These are phyloP conservation scores for Ganoderma resinaceum DNA, from an alignment of 1,284 basidiomycete genomes.

Conservation along the genomic window DNA sequence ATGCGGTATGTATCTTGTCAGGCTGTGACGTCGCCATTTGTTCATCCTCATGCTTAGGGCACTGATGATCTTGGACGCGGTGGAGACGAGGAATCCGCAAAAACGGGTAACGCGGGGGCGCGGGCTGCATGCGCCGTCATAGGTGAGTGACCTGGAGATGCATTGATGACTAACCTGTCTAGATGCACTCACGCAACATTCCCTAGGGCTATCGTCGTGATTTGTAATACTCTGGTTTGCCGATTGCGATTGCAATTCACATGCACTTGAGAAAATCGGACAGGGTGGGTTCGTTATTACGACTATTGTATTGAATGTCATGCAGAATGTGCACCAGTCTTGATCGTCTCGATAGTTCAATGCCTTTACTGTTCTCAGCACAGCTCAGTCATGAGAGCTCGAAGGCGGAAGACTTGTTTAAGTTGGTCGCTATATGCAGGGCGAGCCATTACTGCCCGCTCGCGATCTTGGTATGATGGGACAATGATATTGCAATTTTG, in stretches of 20 bases:
- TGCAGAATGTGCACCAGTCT: neutral
- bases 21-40: neutral
- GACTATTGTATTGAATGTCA: slow-evolving; percentile 1
- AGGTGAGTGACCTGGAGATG: slow-evolving; percentile 54
- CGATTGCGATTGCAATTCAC: neutral
- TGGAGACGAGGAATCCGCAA: slow-evolving; percentile 69
- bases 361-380: neutral
- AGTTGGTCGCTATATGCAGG: neutral
- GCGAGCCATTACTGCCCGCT: neutral
- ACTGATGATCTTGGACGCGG: slow-evolving; percentile 79
- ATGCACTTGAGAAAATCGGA: neutral
- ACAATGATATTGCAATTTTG: neutral
- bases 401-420: too few species aligned
- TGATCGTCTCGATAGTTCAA: neutral
- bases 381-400: neutral
- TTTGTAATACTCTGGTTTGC: neutral
- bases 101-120: slow-evolving; percentile 78
- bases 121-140: slow-evolving; percentile 81
- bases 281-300: neutral
- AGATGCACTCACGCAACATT: neutral
- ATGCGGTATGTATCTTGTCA: neutral
- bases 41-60: slow-evolving; percentile 49
- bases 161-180: neutral
- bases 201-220: slow-evolving; percentile 6
- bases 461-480: neutral